phyloP scores from a whole-genome alignment of 352 stramenopile species.

The Phytophthora melonis region DNA sequence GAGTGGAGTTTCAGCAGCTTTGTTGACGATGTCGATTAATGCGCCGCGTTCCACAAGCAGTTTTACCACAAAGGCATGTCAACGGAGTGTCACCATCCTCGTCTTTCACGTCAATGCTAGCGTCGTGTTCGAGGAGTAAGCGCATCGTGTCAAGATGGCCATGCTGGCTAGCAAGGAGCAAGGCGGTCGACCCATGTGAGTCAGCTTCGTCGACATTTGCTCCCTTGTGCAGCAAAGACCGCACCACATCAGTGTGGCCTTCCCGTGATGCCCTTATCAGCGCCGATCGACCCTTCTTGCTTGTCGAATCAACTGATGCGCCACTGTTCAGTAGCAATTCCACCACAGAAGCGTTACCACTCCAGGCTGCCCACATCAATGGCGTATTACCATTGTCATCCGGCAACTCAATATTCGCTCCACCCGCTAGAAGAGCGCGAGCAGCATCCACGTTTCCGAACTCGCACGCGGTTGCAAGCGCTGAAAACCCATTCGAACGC shows the following conservation, averaged over 20 bases:
- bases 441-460: not conserved
- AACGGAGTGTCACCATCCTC: no score
- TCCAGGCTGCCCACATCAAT: not conserved
- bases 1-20: no score
- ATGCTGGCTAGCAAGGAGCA: not conserved
- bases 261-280: not conserved
- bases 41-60: no score
- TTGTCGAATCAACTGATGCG: not conserved
- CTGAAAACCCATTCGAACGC: not conserved
- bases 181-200: not conserved
- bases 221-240: not conserved
- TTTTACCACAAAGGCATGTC: no score
- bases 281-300: not conserved
- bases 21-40: no score
- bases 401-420: not conserved
- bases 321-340: conserved; percentile 3
- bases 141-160: no score
- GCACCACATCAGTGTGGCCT: not conserved
- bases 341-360: not conserved
- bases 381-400: not conserved
- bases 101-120: no score
- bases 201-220: not conserved
- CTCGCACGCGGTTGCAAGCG: conserved; percentile 5
- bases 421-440: not conserved
- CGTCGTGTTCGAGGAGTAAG: no score